Evolutionary conservation across 345 rosid species (phyloP), one percentile per base, ranked within the genome.

Genomic region (Salix arbutifolia): DNA sequence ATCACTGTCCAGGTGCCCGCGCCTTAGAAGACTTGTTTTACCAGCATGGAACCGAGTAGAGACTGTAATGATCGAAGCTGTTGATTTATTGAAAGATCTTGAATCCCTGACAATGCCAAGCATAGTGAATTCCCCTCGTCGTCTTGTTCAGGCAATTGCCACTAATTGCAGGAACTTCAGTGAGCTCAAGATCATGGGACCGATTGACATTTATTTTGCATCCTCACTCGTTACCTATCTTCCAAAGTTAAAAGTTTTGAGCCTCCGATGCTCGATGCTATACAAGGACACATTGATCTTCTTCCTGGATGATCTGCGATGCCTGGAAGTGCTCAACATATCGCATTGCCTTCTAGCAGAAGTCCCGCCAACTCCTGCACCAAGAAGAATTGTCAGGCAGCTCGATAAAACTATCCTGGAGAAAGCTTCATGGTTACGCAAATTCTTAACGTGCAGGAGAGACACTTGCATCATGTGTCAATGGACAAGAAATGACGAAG

Each of bases 61-160:
- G 85, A 84, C 88, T 0, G 93, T 89, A 44, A 90, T 95, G 67
- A 89, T 94, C 88, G 85, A 80, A 75, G 94, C 97, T 3, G 86
- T 93, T 83, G 85, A 78, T 10, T 73, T 76, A 71, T 95, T 97
- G 97, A 86, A 62, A 70, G 89, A 90, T 79, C 97, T 95, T 18
- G 96, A 89, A 76, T 95, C 97, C 60, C 66, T 95, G 58, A 95
- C 99, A 64, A 93, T 95, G 97, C 97, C 97, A 1, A 90, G 93
- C 88, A 90, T 93, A 50, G 89, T 85, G 28, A 83, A 85, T 75
- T 91, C 80, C 38, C 87, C 85, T 30, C 87, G 83, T 30, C 87
- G 83, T 74, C 88, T 94, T 68, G 79, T 92, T 72, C 88, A 85
- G 76, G 97, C 90, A 82, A 94, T 94, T 23, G 87, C 91, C 67